Evolutionary conservation across 164 flowering plant species (phyloP).

Genomic region (Santalum album): DNA sequence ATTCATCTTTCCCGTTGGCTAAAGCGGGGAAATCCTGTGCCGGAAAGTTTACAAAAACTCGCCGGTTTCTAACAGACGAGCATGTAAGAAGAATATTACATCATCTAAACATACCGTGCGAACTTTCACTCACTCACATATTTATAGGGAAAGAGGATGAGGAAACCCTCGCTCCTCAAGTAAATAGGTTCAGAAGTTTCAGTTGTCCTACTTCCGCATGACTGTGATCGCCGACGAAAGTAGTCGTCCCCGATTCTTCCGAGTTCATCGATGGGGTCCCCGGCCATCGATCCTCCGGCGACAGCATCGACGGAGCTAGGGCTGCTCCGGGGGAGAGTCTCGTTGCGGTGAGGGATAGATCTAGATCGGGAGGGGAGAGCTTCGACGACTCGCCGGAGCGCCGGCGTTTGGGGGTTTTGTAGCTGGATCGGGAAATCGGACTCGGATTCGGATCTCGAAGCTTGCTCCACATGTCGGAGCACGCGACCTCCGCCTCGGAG

Average conservation of each 20-base stretch:
- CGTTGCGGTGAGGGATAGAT: conserved; percentile 45
- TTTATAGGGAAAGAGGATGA: too few relatives aligned
- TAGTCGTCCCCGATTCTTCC: conserved; percentile 58
- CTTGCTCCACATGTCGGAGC: conserved; percentile 16
- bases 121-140: too few relatives aligned
- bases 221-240: conserved; percentile 33
- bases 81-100: too few relatives aligned
- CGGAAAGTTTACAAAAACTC: too few relatives aligned
- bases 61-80: too few relatives aligned
- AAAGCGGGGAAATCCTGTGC: too few relatives aligned
- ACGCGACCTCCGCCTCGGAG: conserved; percentile 20
- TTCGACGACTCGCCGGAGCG: conserved; percentile 12
- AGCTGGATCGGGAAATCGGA: too few relatives aligned
- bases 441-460: conserved; percentile 10
- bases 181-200: conserved; percentile 31
- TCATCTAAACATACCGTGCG: too few relatives aligned
- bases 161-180: conserved; percentile 4
- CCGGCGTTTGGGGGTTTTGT: conserved; percentile 15
- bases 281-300: conserved; percentile 31
- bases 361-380: conserved; percentile 33
- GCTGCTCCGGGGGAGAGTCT: conserved; percentile 9
- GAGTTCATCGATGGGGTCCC: conserved; percentile 63
- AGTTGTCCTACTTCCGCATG: conserved; percentile 11
- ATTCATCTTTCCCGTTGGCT: too few relatives aligned
- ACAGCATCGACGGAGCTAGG: background rate